Evolutionary conservation across 2,329 filamentous ascomycete species (phyloP).

Genomic region (Neocucurbitaria cava): DNA sequence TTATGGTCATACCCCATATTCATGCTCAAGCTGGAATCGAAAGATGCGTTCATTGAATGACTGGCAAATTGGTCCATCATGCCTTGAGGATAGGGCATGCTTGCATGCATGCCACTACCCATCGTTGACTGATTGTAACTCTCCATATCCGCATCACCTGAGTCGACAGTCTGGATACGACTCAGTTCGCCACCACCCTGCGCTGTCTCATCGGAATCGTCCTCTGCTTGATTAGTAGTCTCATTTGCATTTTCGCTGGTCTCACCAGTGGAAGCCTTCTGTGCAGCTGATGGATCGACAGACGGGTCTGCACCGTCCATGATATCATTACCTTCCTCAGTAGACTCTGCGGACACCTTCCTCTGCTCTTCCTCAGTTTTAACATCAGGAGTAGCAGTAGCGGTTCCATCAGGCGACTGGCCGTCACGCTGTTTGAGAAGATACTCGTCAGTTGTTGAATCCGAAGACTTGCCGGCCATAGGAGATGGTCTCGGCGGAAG

Average conservation of each 20-base stretch:
- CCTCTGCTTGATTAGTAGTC: conserved; percentile 27
- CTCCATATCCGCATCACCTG: conserved; percentile 30
- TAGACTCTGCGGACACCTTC: conserved; percentile 27
- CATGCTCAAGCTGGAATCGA: conserved; percentile 49
- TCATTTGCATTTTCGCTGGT: conserved; percentile 15
- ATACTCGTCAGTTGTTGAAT: conserved; percentile 34
- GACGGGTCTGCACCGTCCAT: conserved; percentile 14
- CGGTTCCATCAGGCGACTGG: conserved; percentile 37
- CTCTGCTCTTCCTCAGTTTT: conserved; percentile 40
- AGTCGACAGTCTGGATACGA: conserved; percentile 45
- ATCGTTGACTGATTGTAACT: conserved; percentile 38
- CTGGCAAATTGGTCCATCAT: conserved; percentile 60
- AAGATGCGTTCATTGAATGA: conserved; percentile 56
- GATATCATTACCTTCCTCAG: conserved; percentile 41
- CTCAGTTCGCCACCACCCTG: conserved; percentile 32
- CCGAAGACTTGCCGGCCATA: conserved; percentile 12
- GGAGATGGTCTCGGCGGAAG: conserved; percentile 14
- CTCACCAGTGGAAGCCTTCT: conserved; percentile 11
- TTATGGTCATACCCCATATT: conserved; percentile 48
- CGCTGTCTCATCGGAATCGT: conserved; percentile 16
- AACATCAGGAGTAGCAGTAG: conserved; percentile 40
- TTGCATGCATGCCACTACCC: conserved; percentile 35
- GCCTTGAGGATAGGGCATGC: conserved; percentile 28
- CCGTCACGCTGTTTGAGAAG: conserved; percentile 36
- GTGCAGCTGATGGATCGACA: conserved; percentile 6